Conservation (phyloP, 257 asterid species). For the Nicotiana knightiana region DNA sequence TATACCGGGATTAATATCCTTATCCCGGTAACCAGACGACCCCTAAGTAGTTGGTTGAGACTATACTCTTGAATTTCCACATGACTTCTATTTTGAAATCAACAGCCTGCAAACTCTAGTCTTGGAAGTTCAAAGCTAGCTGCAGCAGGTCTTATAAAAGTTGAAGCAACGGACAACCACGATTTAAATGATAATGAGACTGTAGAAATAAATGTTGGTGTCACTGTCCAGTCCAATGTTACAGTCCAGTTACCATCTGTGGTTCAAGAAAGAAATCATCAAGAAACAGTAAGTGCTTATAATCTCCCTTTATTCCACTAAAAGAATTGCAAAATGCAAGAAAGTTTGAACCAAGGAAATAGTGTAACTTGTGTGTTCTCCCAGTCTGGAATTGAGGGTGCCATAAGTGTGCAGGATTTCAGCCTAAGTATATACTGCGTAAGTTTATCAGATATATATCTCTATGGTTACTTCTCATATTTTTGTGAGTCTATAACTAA, state of each 20-base stretch:
- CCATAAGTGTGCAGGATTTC: neutral
- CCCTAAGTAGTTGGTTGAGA: neutral
- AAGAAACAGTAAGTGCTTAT: neutral
- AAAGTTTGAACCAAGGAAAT: neutral
- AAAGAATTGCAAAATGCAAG: neutral
- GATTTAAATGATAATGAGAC: neutral
- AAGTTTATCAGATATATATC: neutral
- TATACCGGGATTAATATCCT: no score
- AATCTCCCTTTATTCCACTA: neutral
- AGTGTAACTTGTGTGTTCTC: neutral
- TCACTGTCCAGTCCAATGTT: neutral
- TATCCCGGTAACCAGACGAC: no score
- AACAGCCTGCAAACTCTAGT: neutral
- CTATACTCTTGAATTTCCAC: neutral
- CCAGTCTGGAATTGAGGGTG: neutral
- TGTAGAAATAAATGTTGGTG: neutral
- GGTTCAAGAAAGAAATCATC: neutral
- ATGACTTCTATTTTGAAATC: neutral
- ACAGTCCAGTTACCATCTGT: neutral
- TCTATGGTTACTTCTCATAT: neutral
- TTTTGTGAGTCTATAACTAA: neutral
- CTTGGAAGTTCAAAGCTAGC: constrained; percentile 3
- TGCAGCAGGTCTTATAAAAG: neutral
- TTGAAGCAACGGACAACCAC: neutral
- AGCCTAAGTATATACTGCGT: neutral